These are phyloP conservation scores for Gonapodya prolifera DNA, from an alignment of 192 early-diverging fungal species.

Conservation along the genomic window DNA sequence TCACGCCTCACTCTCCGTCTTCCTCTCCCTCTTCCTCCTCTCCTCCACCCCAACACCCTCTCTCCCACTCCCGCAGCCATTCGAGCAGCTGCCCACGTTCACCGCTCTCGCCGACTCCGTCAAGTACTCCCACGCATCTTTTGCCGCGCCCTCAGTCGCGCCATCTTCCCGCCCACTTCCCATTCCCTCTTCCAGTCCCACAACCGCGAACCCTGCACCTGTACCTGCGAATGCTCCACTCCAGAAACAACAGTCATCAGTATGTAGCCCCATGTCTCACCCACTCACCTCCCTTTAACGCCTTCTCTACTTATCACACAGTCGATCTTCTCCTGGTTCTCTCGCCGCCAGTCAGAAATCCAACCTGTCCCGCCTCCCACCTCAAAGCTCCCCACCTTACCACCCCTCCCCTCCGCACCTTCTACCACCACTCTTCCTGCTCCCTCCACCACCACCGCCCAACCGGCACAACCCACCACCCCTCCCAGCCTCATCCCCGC, in stretches of 20 bases:
- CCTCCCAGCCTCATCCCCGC: neutral
- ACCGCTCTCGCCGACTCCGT: neutral
- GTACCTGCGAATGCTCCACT: no score
- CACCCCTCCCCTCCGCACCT: neutral
- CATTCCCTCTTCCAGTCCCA: no score
- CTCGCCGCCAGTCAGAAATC: no score
- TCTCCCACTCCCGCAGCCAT: neutral
- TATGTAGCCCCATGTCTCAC: no score
- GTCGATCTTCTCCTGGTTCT: neutral
- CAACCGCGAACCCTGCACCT: no score
- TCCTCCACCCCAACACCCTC: no score
- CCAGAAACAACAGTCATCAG: no score
- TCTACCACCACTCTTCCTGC: neutral
- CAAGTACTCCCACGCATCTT: neutral
- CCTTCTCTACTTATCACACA: neutral
- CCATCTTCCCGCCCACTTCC: no score
- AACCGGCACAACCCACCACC: neutral
- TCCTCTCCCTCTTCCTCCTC: no score
- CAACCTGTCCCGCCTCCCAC: neutral
- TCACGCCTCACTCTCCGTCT: no score
- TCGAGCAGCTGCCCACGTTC: neutral
- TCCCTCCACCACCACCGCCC: neutral
- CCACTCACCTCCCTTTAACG: no score
- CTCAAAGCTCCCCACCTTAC: neutral
- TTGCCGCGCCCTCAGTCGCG: no score